Conservation (phyloP, 106 monocot species). For the Phalaenopsis aphrodite region DNA sequence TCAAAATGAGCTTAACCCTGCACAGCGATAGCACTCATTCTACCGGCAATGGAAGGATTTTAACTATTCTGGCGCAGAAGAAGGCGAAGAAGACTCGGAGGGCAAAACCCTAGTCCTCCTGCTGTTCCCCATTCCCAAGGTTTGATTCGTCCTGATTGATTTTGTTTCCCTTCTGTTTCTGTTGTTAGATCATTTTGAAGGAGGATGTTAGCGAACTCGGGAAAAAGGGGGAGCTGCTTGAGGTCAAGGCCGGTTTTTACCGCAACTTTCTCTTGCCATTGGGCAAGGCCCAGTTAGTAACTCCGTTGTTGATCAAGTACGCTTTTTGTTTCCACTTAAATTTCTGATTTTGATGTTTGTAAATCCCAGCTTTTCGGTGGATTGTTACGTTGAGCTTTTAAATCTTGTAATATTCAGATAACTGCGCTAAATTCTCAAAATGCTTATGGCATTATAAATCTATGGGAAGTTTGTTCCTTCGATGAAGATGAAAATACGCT, state of each 20-base stretch:
- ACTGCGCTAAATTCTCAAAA: no score
- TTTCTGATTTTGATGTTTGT: not conserved
- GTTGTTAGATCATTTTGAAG: conserved; percentile 65
- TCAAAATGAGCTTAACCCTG: not conserved
- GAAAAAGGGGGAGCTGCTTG: conserved; percentile 67
- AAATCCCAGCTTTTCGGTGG: not conserved
- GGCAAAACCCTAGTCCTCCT: conserved; percentile 2
- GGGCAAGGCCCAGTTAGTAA: conserved; percentile 79
- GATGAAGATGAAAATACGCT: no score
- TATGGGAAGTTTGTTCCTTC: no score
- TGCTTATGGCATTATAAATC: no score
- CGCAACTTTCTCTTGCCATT: conserved; percentile 78
- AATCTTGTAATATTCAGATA: not conserved
- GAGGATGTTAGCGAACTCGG: conserved; percentile 79
- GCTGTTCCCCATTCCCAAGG: no score
- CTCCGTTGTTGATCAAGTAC: conserved; percentile 73
- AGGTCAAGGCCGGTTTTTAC: conserved; percentile 84
- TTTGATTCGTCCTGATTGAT: not conserved
- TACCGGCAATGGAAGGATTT: not conserved
- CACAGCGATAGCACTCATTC: not conserved
- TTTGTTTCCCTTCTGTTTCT: not conserved
- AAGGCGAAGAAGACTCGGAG: conserved; percentile 70
- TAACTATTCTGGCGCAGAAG: conserved; percentile 59
- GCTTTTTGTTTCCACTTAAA: not conserved
- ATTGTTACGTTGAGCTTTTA: not conserved